Evolutionary conservation across 768 basidiomycete species (phyloP).

Genomic region (Tulasnella sp.): DNA sequence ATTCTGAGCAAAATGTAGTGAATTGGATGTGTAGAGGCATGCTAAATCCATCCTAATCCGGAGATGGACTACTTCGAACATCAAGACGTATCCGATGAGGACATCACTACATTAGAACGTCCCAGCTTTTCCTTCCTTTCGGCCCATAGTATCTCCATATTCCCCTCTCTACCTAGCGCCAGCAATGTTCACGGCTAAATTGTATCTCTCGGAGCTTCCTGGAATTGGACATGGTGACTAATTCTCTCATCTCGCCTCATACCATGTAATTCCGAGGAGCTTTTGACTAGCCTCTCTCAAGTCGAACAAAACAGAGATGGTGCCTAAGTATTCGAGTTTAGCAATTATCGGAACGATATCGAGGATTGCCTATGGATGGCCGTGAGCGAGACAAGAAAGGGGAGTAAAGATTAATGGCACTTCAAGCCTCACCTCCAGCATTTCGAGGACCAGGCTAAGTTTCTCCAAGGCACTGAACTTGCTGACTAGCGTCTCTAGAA

Average conservation of each 20-base stretch:
- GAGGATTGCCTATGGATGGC: background rate
- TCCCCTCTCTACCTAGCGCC: background rate
- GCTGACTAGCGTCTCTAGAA: background rate
- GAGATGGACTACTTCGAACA: too few relatives aligned
- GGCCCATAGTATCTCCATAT: background rate
- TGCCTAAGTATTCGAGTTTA: background rate
- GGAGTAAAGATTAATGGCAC: background rate
- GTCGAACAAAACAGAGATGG: background rate
- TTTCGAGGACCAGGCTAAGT: background rate
- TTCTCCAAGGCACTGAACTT: background rate
- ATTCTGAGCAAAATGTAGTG: too few relatives aligned
- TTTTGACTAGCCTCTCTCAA: background rate
- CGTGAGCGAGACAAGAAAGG: background rate
- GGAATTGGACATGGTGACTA: background rate
- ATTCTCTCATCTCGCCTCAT: background rate
- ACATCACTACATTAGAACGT: too few relatives aligned
- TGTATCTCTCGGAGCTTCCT: background rate
- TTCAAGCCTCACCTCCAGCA: background rate
- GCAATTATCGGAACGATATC: background rate
- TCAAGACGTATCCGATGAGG: too few relatives aligned
- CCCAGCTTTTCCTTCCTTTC: too few relatives aligned
- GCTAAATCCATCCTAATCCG: too few relatives aligned
- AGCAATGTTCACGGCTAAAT: background rate
- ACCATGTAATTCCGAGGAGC: background rate
- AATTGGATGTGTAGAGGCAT: too few relatives aligned